These are phyloP conservation scores for Protomyces arabidopsidicola DNA, from an alignment of 1,139 yeast species.

Conservation along the genomic window DNA sequence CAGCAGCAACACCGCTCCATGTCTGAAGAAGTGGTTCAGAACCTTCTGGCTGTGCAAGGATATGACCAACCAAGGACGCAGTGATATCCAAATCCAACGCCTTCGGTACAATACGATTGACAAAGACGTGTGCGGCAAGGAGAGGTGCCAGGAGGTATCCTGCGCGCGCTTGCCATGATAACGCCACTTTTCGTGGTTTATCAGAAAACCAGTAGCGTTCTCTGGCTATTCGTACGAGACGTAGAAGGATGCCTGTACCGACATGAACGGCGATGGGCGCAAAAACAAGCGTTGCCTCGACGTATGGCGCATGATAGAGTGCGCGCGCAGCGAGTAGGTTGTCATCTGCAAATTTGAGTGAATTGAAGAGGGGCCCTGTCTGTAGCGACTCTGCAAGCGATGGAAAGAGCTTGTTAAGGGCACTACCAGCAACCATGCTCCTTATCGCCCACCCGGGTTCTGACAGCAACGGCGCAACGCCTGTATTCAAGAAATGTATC, in stretches of 20 bases:
- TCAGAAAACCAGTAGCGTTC: conserved; percentile 17
- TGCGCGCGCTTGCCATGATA: conserved; percentile 18
- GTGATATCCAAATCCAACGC: conserved; percentile 20
- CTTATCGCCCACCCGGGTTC: neutral
- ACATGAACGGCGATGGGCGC: conserved; percentile 14
- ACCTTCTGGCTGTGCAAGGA: neutral
- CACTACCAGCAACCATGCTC: neutral
- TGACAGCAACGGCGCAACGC: conserved; percentile 20
- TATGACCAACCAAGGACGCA: conserved; percentile 11
- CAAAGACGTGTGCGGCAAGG: conserved; percentile 13
- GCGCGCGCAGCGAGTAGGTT: conserved; percentile 24
- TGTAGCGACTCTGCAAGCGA: neutral
- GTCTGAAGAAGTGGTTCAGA: neutral
- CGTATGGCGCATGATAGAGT: conserved; percentile 13
- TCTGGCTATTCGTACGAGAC: conserved; percentile 6
- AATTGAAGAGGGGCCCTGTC: neutral
- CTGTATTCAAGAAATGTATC: conserved; percentile 21
- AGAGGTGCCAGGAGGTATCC: conserved; percentile 16
- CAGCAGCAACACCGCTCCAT: neutral
- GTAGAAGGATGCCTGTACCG: conserved; percentile 1
- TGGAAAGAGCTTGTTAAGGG: neutral
- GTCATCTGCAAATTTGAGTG: conserved; percentile 18
- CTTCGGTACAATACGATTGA: conserved; percentile 10
- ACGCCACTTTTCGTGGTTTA: neutral
- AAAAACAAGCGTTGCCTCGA: conserved; percentile 14